Percentiles rank a stretch among this genome's conserved stretches.
Conservation (phyloP, 495 filamentous ascomycete species). For the Trypethelium eluteriae region DNA sequence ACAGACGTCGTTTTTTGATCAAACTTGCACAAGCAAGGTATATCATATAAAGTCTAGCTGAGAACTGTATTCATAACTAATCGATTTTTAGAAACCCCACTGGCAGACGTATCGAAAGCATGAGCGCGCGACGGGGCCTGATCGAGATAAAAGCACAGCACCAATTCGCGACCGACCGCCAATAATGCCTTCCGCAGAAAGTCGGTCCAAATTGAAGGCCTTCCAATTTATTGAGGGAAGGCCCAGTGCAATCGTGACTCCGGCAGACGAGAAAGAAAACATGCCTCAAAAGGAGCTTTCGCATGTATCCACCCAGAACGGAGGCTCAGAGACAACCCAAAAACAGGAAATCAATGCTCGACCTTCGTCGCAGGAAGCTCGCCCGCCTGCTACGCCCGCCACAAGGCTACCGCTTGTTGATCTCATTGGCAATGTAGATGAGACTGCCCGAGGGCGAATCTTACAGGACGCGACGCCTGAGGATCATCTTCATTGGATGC, state of each 20-base stretch:
- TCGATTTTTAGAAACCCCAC: conserved; percentile 18
- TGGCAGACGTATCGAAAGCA: conserved; percentile 19
- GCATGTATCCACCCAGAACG: conserved; percentile 30
- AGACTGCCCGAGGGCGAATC: conserved; percentile 45
- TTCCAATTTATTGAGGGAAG: conserved; percentile 45
- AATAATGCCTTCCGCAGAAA: conserved; percentile 45
- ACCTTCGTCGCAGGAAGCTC: background rate
- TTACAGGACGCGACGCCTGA: conserved; percentile 53
- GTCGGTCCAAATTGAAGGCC: conserved; percentile 51
- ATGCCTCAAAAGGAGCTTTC: conserved; percentile 31
- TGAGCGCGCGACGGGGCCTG: conserved; percentile 19
- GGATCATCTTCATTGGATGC: conserved; percentile 66
- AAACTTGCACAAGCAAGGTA: conserved; percentile 22
- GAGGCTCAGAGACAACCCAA: conserved; percentile 24
- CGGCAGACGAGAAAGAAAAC: conserved; percentile 14
- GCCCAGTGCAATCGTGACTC: conserved; percentile 22
- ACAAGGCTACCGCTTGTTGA: conserved; percentile 69
- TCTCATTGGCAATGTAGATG: conserved; percentile 60
- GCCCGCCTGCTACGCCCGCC: conserved; percentile 51
- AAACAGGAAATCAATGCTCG: background rate
- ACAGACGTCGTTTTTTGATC: conserved; percentile 44
- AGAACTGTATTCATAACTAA: conserved; percentile 13
- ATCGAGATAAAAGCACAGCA: conserved; percentile 19
- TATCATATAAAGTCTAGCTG: background rate
- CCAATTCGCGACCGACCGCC: conserved; percentile 16